These are phyloP conservation scores for Trichoderma cornu-damae DNA, from an alignment of 2,329 filamentous ascomycete species.

Conservation along the genomic window DNA sequence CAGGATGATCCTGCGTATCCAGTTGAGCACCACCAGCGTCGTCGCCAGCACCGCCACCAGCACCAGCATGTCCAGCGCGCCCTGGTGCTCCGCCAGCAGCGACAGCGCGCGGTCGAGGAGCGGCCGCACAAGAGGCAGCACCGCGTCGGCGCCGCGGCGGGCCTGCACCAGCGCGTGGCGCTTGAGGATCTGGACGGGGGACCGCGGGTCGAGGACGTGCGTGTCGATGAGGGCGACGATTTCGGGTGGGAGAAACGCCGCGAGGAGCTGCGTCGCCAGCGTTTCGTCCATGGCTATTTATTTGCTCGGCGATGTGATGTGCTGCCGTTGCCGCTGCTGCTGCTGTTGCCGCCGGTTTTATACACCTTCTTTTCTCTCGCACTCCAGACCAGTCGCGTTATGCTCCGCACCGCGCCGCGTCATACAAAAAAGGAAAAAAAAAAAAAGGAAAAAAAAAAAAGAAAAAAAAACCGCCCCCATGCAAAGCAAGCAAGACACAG, in stretches of 20 bases:
- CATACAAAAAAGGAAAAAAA: no score
- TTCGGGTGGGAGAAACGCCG: constrained; percentile 42
- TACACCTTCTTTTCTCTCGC: no score
- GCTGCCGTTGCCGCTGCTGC: no score
- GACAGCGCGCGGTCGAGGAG: constrained; percentile 37
- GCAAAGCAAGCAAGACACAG: no score
- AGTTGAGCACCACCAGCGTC: constrained; percentile 62
- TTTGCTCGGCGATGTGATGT: neutral
- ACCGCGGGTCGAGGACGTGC: constrained; percentile 44
- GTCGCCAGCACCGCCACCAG: constrained; percentile 40
- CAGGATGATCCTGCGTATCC: constrained; percentile 65
- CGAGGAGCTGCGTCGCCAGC: constrained; percentile 33
- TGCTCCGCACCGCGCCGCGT: no score
- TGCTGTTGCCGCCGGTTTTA: no score
- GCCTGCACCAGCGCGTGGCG: constrained; percentile 31
- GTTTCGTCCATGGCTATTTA: constrained; percentile 29
- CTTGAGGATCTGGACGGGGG: constrained; percentile 41
- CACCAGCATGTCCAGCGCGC: constrained; percentile 30
- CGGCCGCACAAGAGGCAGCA: constrained; percentile 41
- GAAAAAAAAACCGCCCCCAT: no score
- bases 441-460: no score
- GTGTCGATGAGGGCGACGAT: constrained; percentile 41
- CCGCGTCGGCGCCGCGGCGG: constrained; percentile 28
- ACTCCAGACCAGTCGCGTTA: no score
- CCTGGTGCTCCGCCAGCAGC: constrained; percentile 34